phyloP scores from a whole-genome alignment of 106 monocot species.

The Dendrobium catenatum region DNA sequence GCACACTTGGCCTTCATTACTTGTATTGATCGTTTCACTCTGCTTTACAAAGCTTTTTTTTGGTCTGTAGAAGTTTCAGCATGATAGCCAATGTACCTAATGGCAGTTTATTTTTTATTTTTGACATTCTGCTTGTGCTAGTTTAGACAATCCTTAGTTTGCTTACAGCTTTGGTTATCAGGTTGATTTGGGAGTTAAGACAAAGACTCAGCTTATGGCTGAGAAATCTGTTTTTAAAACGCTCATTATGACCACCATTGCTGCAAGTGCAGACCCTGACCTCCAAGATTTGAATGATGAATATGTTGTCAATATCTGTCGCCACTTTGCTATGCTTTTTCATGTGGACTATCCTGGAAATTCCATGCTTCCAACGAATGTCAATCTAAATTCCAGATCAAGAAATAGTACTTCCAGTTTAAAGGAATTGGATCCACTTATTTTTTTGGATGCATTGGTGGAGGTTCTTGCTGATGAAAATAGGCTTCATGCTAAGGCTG shows the following conservation, averaged over 20 bases:
- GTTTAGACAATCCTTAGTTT: neutral
- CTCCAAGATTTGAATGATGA: slow-evolving; percentile 74
- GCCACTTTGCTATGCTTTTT: slow-evolving; percentile 98
- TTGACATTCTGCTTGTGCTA: neutral
- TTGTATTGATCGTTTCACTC: neutral
- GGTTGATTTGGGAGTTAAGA: slow-evolving; percentile 98
- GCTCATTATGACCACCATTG: slow-evolving; percentile 62
- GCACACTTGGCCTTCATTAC: neutral
- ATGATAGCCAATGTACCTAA: neutral
- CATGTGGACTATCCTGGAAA: slow-evolving; percentile 66
- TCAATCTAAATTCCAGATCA: slow-evolving; percentile 31
- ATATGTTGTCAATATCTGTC: slow-evolving; percentile 70
- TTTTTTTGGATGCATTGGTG: slow-evolving; percentile 95
- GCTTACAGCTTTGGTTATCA: slow-evolving; percentile 15
- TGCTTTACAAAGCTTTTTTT: neutral
- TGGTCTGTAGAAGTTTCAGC: neutral
- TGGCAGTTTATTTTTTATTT: neutral
- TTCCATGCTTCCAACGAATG: slow-evolving; percentile 34
- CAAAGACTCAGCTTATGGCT: slow-evolving; percentile 96
- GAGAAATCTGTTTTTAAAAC: slow-evolving; percentile 96
- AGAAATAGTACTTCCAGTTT: slow-evolving; percentile 58
- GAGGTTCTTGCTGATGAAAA: slow-evolving; percentile 91
- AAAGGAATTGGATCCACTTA: slow-evolving; percentile 89
- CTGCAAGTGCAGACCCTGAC: slow-evolving; percentile 64
- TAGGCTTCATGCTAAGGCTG: slow-evolving; percentile 74